Conservation (phyloP, 108 stramenopile species). For the Nitzschia sp. region DNA sequence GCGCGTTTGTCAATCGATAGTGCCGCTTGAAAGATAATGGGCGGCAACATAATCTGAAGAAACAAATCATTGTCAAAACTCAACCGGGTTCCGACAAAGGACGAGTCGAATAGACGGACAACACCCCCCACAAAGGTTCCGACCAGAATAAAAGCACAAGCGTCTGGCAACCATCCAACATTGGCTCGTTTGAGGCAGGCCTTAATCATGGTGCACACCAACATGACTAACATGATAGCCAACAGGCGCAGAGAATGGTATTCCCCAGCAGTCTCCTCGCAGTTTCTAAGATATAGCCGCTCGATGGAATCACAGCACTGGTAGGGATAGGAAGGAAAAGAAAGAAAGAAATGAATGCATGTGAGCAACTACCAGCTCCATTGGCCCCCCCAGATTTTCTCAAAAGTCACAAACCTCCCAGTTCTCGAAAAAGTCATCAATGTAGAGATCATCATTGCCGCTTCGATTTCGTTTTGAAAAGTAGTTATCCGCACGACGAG, state of each 20-base stretch:
- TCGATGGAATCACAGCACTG: slow-evolving; percentile 59
- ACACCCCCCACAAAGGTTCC: slow-evolving; percentile 49
- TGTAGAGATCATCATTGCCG: slow-evolving; percentile 38
- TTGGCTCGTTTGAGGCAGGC: slow-evolving; percentile 49
- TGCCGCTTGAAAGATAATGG: slow-evolving; percentile 88
- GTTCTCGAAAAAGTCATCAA: slow-evolving; percentile 76
- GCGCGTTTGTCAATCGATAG: slow-evolving; percentile 71
- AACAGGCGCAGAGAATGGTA: slow-evolving; percentile 60
- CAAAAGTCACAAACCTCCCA: slow-evolving; percentile 33
- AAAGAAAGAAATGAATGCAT: neutral
- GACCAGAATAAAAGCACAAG: slow-evolving; percentile 80
- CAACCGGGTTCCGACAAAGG: slow-evolving; percentile 40
- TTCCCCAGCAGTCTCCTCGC: slow-evolving; percentile 33
- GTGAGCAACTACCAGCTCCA: too few species aligned
- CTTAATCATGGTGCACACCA: slow-evolving; percentile 76
- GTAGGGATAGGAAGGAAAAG: neutral
- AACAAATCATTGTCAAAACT: slow-evolving; percentile 86
- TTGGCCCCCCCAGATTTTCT: neutral
- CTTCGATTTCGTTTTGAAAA: slow-evolving; percentile 1
- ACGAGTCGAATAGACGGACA: slow-evolving; percentile 34
- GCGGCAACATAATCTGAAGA: slow-evolving; percentile 81
- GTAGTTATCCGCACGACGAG: neutral
- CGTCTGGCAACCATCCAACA: slow-evolving; percentile 79
- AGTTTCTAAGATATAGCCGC: slow-evolving; percentile 56
- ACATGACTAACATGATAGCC: slow-evolving; percentile 70